phyloP scores from a whole-genome alignment of 805 yeast species.

The Torulaspora franciscae region DNA sequence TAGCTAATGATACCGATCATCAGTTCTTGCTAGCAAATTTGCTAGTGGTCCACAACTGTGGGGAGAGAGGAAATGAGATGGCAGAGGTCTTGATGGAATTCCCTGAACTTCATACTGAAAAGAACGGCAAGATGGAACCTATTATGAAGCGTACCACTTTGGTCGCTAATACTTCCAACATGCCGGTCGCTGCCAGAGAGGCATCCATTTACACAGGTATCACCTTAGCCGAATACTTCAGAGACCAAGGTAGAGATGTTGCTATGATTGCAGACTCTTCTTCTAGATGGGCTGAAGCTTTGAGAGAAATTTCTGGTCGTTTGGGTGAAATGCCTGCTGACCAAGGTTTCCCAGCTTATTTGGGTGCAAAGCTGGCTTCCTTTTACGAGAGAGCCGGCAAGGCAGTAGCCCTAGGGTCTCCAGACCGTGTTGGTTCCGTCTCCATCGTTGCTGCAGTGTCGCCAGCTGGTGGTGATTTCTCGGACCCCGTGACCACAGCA shows the following conservation, averaged over 20 bases:
- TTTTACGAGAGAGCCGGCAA: conserved; percentile 99
- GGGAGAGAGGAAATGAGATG: conserved; percentile 99
- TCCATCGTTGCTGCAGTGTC: conserved; percentile 99
- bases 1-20: conserved; percentile 40
- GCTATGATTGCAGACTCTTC: conserved; percentile 99
- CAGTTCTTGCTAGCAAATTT: conserved; percentile 40
- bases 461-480: conserved; percentile 99
- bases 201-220: conserved; percentile 99
- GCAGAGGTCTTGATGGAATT: conserved; percentile 99
- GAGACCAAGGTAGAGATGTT: conserved; percentile 99
- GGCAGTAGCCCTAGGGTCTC: conserved; percentile 91
- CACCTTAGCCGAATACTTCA: conserved; percentile 96
- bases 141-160: conserved; percentile 99
- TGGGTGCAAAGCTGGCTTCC: conserved; percentile 97
- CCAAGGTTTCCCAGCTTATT: conserved; percentile 99
- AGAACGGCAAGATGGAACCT: conserved; percentile 91
- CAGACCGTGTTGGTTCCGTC: conserved; percentile 94
- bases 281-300: conserved; percentile 99
- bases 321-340: conserved; percentile 99
- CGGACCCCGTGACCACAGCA: conserved; percentile 98
- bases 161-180: conserved; percentile 97
- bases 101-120: conserved; percentile 93
- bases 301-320: conserved; percentile 99
- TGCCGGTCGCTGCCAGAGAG: conserved; percentile 99
- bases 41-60: conserved; percentile 46